Conservation (phyloP, 176 grass and related monocot species). For the Metroxylon sagu region DNA sequence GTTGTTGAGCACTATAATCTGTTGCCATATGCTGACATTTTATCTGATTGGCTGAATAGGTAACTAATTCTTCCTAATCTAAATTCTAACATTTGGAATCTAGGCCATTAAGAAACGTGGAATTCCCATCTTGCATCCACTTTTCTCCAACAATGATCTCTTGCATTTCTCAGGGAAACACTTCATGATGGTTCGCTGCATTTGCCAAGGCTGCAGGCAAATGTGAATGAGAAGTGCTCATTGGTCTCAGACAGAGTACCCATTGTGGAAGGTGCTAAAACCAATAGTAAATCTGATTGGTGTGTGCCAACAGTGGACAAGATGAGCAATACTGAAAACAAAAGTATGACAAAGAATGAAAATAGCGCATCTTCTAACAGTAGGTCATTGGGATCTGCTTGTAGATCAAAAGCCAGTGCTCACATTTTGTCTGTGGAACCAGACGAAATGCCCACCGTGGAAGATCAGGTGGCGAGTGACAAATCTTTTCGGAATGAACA, state of each 20-base stretch:
- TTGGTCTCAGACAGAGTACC: constrained; percentile 19
- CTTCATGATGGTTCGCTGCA: constrained; percentile 7
- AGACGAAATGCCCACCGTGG: background rate
- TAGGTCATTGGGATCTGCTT: no score
- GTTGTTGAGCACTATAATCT: constrained; percentile 46
- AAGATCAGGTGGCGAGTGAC: background rate
- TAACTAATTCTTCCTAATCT: constrained; percentile 14
- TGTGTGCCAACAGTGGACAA: background rate
- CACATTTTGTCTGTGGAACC: background rate
- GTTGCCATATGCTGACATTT: constrained; percentile 45
- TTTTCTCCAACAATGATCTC: no score
- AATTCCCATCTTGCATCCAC: no score
- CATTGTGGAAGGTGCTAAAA: constrained; percentile 26
- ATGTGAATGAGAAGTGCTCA: constrained; percentile 14
- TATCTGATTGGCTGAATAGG: constrained; percentile 28
- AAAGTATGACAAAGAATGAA: constrained; percentile 7
- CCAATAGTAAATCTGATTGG: constrained; percentile 17
- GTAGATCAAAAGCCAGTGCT: background rate
- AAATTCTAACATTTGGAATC: no score
- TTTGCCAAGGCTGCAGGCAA: constrained; percentile 1
- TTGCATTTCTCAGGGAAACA: constrained; percentile 26
- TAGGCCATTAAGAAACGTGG: background rate
- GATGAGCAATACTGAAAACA: constrained; percentile 22
- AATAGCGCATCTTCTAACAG: no score
- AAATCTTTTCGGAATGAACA: background rate